Base-by-base conservation (phyloP, 768 basidiomycete species). In the Calocera viscosa region DNA sequence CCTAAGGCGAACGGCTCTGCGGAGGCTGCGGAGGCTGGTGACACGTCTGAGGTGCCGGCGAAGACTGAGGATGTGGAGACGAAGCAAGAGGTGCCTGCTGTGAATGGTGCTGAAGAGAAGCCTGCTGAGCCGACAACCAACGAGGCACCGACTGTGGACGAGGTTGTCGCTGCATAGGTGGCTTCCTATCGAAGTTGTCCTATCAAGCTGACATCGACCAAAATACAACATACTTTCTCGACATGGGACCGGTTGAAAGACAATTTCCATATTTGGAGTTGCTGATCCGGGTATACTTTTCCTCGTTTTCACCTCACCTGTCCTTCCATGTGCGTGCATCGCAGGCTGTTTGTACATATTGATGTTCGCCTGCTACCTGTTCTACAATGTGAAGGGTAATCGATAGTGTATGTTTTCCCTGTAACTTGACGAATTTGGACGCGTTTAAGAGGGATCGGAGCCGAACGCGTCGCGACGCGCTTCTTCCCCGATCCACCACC, bases 301-400 rank as follows among this genome's bases (percentile, higher is more conserved):
- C 10, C 53, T 60, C 53, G 30, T 60, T 60, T 60, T 32, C 43
- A 17, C 43, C 24, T 47, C 43, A 17, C 43, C 43, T 60, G 53
- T 60, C 53, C 53, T 60, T 60, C 22, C 53, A 60, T 60, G 53
- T 60, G 53, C 11, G 53, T 60, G 8, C 53, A 60, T 16, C 24
- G 53, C 53, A 32, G 53, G 53, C 30, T 60, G 53, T 60, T 60
- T 60, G 53, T 60, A 60, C 53, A 60, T 60, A 60, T 32, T 60
- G 53, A 28, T 60, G 24, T 32, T 60, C 16, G 24, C 53, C 53
- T 32, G 53, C 53, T 60, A 26, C 53, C 53, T 60, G 53, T 60
- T 60, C 53, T 60, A 60, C 53, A 60, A 60, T 60, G 53, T 60
- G 53, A 60, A 60, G 53, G 53, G 53, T 60, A 60, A 60, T 60